These are phyloP conservation scores for Trichomonas vaginalis DNA, from an alignment of 208 protist genomes.

Conservation along the genomic window DNA sequence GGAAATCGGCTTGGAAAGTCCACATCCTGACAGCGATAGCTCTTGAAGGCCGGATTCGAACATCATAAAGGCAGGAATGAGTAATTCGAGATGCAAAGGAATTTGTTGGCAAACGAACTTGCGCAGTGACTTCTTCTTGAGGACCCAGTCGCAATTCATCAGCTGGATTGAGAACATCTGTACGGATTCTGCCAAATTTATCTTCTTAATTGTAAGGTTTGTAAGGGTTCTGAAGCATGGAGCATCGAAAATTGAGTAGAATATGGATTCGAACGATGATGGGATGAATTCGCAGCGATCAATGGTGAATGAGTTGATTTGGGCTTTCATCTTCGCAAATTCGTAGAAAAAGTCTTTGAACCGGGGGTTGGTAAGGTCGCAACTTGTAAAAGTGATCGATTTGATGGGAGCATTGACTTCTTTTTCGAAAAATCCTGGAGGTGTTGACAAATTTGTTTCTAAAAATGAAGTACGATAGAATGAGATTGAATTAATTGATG, in stretches of 20 bases:
- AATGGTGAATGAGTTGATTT: neutral
- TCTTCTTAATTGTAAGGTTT: neutral
- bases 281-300: neutral
- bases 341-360: neutral
- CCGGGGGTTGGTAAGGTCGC: neutral
- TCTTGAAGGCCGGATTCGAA: neutral
- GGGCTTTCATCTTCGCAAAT: neutral
- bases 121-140: neutral
- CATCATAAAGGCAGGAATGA: neutral
- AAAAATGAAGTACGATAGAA: neutral
- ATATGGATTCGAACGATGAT: neutral
- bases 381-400: neutral
- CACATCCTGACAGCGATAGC: neutral
- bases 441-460: neutral
- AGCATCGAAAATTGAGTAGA: neutral
- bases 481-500: neutral
- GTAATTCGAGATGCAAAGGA: neutral
- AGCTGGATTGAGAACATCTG: neutral
- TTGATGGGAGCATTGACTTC: neutral
- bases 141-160: neutral
- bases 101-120: neutral
- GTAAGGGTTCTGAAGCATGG: neutral
- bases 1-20: neutral
- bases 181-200: neutral
- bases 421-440: neutral